phyloP scores from a whole-genome alignment of 495 filamentous ascomycete species.

The Beverwykella pulmonaria region DNA sequence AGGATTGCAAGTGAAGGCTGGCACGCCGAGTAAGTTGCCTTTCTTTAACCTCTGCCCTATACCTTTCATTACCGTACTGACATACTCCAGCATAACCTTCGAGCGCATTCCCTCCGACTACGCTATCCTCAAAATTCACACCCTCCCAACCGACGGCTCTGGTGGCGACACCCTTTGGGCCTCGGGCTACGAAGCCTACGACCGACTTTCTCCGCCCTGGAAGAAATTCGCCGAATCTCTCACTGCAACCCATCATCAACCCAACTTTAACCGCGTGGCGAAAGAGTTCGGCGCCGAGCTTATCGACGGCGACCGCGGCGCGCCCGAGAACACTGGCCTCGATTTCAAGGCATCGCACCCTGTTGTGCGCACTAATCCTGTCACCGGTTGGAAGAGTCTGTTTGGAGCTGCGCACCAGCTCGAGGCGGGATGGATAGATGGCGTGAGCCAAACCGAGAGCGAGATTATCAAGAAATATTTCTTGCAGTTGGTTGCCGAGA shows the following conservation, averaged over 20 bases:
- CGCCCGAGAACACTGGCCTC: slow-evolving; percentile 67
- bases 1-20: slow-evolving; percentile 16
- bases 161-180: slow-evolving; percentile 76
- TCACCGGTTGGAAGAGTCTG: slow-evolving; percentile 74
- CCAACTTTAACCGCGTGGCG: slow-evolving; percentile 61
- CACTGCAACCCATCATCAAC: slow-evolving; percentile 65
- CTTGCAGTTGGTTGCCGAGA: slow-evolving; percentile 63
- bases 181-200: slow-evolving; percentile 73
- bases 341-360: slow-evolving; percentile 67
- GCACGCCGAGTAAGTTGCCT: slow-evolving; percentile 21
- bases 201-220: slow-evolving; percentile 65
- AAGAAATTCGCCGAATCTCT: slow-evolving; percentile 66
- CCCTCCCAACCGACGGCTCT: slow-evolving; percentile 60
- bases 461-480: slow-evolving; percentile 63
- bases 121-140: slow-evolving; percentile 65
- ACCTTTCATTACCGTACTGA: background rate
- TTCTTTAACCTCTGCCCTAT: background rate
- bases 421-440: slow-evolving; percentile 58
- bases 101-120: slow-evolving; percentile 29
- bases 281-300: slow-evolving; percentile 57
- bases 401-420: slow-evolving; percentile 66
- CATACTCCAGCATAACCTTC: slow-evolving; percentile 19
- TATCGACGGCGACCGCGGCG: slow-evolving; percentile 58
- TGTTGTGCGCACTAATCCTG: slow-evolving; percentile 74
- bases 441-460: slow-evolving; percentile 67